Conservation (phyloP, 169 alveolate genomes). For the Amoebophrya sp. region DNA sequence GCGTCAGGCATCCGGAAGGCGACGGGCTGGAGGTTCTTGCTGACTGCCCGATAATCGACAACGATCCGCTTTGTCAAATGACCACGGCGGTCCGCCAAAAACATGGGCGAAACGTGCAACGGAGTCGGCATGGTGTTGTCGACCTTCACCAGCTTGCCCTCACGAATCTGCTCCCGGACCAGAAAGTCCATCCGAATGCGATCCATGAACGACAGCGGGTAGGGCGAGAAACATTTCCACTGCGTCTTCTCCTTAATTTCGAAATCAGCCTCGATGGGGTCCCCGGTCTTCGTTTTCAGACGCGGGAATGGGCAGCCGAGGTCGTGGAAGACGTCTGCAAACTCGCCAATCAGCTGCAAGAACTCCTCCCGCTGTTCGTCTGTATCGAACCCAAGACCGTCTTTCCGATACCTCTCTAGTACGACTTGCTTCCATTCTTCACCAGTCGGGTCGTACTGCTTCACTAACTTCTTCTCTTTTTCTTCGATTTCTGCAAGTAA, state of each 20-base stretch:
- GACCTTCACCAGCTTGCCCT: not conserved
- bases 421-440: not conserved
- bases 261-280: not conserved
- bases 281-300: not conserved
- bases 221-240: not conserved
- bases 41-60: not conserved
- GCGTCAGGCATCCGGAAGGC: conserved; percentile 15
- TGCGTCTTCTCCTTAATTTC: not conserved
- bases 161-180: conserved; percentile 11
- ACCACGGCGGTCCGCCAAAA: not conserved
- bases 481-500: not conserved
- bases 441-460: not conserved
- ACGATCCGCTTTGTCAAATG: not conserved
- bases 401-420: not conserved
- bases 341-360: not conserved
- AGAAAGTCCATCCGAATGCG: not conserved
- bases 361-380: not conserved
- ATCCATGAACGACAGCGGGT: not conserved
- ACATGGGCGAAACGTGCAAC: not conserved
- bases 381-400: not conserved
- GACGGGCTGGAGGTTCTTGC: not conserved
- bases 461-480: not conserved
- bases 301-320: not conserved
- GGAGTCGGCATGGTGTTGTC: not conserved
- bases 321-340: not conserved